Base-by-base conservation (phyloP, 1,139 yeast species). In the Nadsonia starkeyi-henricii region DNA sequence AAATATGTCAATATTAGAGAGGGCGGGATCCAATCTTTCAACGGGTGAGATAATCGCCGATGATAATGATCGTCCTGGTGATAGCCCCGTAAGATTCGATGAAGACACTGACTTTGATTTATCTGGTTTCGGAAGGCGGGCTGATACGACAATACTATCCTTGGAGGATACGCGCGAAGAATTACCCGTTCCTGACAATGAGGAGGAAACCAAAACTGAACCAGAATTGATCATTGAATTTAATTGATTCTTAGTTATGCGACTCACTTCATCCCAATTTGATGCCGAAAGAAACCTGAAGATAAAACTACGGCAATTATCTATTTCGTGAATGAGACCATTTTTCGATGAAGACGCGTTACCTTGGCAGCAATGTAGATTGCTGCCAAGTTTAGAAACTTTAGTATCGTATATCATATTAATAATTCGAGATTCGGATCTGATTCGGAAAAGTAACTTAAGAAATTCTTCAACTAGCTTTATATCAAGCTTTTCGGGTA, bases 201-300 rank as follows among this genome's bases (percentile, higher is more conserved):
- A 2, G 23, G 20, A 7, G 21, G 20, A 20, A 20, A 15, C 26
- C 33, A 20, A 1, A 37, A 42, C n/a, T 46, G 39, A 3, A 37
- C 45, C 4, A 28, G 26, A 1, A 45, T 42, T 7, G 18, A 44
- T 36, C 45, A 37, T 43, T 19, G 13, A 44, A 20, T 41, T 50
- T 46, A 43, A 52, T 43, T 41, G 33, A 3, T 47, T 41, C n/a
- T 45, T 18, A 3, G 54, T 48, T 17, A 49, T 47, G 1, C 51
- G 45, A 45, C 60, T 61, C 1, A 54, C 55, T 36, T 74, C 76
- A 0, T 54, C 54, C 41, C 83, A 78, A 58, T 80, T 78, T 1
- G 83, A 66, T 1, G 79, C 74, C 1, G 81, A 74, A 17, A 79
- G 56, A 57, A 68, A 79, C 46, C 76, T 67, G 39, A 78, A 59